A percentile compares a stretch with the other conserved stretches of the same genome.
These are phyloP conservation scores for Pseudohalonectria lignicola DNA, from an alignment of 2,329 filamentous ascomycete genomes.

Conservation along the genomic window DNA sequence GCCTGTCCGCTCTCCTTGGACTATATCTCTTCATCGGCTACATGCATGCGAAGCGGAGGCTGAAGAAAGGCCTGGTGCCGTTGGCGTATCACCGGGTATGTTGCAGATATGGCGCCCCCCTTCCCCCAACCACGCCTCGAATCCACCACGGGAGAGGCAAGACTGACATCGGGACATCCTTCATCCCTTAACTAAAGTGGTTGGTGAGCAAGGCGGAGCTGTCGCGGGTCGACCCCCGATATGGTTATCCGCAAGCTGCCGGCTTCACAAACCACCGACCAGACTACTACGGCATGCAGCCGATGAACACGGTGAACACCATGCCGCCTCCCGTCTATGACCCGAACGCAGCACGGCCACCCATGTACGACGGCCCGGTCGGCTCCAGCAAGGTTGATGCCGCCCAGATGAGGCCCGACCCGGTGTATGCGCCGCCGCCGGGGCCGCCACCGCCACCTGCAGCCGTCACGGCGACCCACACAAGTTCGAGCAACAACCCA, in stretches of 20 bases:
- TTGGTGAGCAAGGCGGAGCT: conserved; percentile 36
- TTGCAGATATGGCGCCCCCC: background rate
- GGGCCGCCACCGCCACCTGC: conserved; percentile 21
- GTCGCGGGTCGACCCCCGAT: conserved; percentile 35
- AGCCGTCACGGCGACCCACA: conserved; percentile 16
- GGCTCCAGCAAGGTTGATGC: conserved; percentile 43
- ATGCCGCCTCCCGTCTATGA: conserved; percentile 49
- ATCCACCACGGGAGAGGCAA: too few relatives aligned
- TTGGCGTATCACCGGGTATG: conserved; percentile 60
- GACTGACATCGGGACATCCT: too few relatives aligned
- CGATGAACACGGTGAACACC: too few relatives aligned
- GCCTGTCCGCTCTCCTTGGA: conserved; percentile 46
- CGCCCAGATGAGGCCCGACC: conserved; percentile 13
- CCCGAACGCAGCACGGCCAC: conserved; percentile 36
- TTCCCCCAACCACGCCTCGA: too few relatives aligned
- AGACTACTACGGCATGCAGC: conserved; percentile 34
- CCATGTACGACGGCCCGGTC: conserved; percentile 40
- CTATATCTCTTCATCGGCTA: conserved; percentile 58
- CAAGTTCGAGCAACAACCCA: conserved; percentile 19
- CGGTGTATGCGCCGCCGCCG: background rate
- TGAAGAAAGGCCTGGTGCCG: conserved; percentile 54
- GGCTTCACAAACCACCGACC: conserved; percentile 28
- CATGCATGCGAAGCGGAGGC: conserved; percentile 55
- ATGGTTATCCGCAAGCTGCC: conserved; percentile 29
- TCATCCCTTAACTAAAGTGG: conserved; percentile 25